phyloP scores from a whole-genome alignment of 192 early-diverging fungal genomes.

The Podila horticola region DNA sequence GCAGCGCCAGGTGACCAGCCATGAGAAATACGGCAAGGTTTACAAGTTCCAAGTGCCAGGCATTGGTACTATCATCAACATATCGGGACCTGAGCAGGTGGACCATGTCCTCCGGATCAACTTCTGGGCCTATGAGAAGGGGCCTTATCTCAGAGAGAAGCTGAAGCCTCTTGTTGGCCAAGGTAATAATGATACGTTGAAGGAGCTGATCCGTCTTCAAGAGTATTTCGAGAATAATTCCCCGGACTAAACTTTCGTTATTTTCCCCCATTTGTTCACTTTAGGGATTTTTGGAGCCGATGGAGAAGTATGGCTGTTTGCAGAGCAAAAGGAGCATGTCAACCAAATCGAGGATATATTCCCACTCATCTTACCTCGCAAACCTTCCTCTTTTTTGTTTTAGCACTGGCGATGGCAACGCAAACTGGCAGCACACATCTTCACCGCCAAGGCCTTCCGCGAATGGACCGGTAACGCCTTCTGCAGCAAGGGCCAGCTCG shows the following conservation, averaged over 20 bases:
- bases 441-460: constrained; percentile 56
- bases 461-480: constrained; percentile 35
- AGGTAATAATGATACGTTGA: constrained; percentile 13
- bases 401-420: constrained; percentile 55
- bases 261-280: neutral
- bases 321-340: neutral
- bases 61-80: constrained; percentile 29
- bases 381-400: neutral
- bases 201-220: neutral
- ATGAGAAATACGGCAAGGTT: constrained; percentile 29
- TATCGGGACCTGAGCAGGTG: constrained; percentile 25
- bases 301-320: constrained; percentile 17
- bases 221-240: too few relatives aligned
- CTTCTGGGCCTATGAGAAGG: constrained; percentile 53
- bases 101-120: constrained; percentile 44
- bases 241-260: neutral
- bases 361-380: too few relatives aligned
- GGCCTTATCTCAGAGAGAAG: constrained; percentile 11
- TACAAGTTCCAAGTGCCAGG: constrained; percentile 34
- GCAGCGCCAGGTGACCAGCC: constrained; percentile 24
- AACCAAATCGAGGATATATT: too few relatives aligned
- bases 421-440: constrained; percentile 52
- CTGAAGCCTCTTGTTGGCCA: constrained; percentile 35
- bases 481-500: constrained; percentile 23
- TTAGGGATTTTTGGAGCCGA: constrained; percentile 48